Evolutionary conservation across 2,329 filamentous ascomycete genomes (phyloP), one percentile per base, ranked within the genome.

Genomic region (Stylonectria norvegica): DNA sequence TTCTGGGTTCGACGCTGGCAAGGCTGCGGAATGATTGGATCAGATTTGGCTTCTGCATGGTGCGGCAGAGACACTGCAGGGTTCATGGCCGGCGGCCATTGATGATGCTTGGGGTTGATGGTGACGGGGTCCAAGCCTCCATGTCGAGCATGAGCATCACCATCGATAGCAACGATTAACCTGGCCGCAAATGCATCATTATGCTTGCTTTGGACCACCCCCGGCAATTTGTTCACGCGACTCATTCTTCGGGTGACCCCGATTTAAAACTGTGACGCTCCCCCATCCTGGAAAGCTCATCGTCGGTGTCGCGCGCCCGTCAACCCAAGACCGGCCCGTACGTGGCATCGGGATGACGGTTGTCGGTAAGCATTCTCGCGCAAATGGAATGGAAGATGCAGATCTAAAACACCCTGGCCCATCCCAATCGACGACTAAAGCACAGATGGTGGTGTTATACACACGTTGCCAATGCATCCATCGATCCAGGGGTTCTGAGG

Each of bases 171-270:
- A 12, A 12, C 22, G 22, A 12, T 14, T 6, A 9, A 30, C 14
- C 9, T 6, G 27, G n/a, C n/a, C n/a, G n/a, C n/a, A 15, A 54
- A 48, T 43, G 39, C 49, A 56, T 57, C 51, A 53, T 48, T 41
- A 36, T 56, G 42, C 45, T 52, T 46, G 8, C 31, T 29, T 19
- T 38, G 36, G 22, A 43, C 45, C n/a, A n/a, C n/a, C n/a, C 53
- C 51, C 47, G 43, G 44, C 45, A 34, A 39, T 34, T 36, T 49
- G 53, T 51, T 45, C 53, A 57, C 53, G 52, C 53, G 53, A 53
- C 53, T 34, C 31, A 6, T 20, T 7, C 31, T 34, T 20, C 31
- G 19, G 31, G 19, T 10, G 27, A n/a, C n/a, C 27, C 27, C 27
- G 15, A 14, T 10, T 30, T 30, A 30, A 14, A 30, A 30, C 45